Base-by-base conservation (phyloP, 2,329 filamentous ascomycete genomes). In the Elsinoe batatas region DNA sequence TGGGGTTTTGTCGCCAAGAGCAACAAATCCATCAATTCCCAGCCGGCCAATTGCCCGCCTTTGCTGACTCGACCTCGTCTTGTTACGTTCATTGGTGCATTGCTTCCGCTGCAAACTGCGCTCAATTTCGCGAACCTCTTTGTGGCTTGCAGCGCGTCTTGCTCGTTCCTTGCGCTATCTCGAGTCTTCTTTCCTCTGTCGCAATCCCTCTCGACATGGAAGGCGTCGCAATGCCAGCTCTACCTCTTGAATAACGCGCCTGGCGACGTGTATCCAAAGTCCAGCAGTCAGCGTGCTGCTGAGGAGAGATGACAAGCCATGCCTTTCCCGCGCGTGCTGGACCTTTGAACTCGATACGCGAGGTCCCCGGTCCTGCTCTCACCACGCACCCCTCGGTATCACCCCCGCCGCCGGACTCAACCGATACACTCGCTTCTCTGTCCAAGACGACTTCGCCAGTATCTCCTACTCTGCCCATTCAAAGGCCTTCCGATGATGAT, bases 1-100 rank as follows among this genome's bases (percentile, higher is more conserved):
- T 30, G 26, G 26, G 26, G 8, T 30, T 30, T 30, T 30, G 26
- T 44, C 40, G 26, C 40, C 18, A 26, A n/a, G 30, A 44, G 36
- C 7, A 5, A n/a, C 44, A 49, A 35, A 49, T 15, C n/a, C 44
- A 49, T 49, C 44, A 35, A 35, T 33, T 15, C n/a, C 44, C 44
- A 49, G 13, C 30, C 44, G 11, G 32, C 8, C 44, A 35, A 49
- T 49, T 49, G 44, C 26, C 30, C 44, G 44, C 44, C 26, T 33
- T 26, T 49, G 44, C 44, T 49, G 44, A 49, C 44, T 49, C 44
- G 44, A 49, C 30, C 30, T 49, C 30, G 26, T 35, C 44, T 17
- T 49, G 44, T 49, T 49, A 33, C n/a, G 32, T 26, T 35, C 26
- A 49, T 49, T 49, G 44, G 44, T 49, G 17, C 44, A 44, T 44